phyloP scores from a whole-genome alignment of 495 filamentous ascomycete genomes.

The Ramalina intermedia region DNA sequence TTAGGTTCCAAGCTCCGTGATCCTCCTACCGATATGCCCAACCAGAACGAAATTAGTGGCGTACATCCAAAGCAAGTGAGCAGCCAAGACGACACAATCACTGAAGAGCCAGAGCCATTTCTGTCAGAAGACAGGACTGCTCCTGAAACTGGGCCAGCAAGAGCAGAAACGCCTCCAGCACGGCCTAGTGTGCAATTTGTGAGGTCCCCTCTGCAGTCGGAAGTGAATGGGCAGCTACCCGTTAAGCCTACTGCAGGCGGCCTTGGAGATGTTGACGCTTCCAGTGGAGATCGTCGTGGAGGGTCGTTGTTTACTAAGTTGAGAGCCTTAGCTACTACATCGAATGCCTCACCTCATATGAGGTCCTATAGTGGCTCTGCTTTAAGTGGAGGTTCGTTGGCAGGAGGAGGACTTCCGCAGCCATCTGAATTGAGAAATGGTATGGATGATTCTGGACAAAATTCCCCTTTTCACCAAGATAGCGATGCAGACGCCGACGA shows the following conservation, averaged over 20 bases:
- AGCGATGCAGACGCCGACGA: conserved; percentile 70
- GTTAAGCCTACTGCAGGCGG: conserved; percentile 43
- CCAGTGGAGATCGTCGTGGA: conserved; percentile 34
- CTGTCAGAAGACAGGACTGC: too few species aligned
- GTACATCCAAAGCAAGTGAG: too few species aligned
- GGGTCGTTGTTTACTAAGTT: conserved; percentile 55
- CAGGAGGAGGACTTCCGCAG: conserved; percentile 12
- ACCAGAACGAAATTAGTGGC: too few species aligned
- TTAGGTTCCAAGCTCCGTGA: too few species aligned
- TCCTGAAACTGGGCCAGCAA: conserved; percentile 5
- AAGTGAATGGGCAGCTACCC: conserved; percentile 29
- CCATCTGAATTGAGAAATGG: conserved; percentile 30
- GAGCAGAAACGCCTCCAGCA: conserved; percentile 30
- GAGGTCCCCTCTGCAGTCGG: conserved; percentile 31
- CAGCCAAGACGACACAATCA: too few species aligned
- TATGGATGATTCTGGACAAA: conserved; percentile 33
- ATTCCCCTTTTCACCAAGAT: conserved; percentile 47
- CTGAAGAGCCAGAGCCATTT: too few species aligned
- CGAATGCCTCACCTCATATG: conserved; percentile 27
- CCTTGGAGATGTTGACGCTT: conserved; percentile 36
- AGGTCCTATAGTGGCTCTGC: conserved; percentile 30
- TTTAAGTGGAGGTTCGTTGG: conserved; percentile 9
- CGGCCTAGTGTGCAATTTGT: conserved; percentile 53
- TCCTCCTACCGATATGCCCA: too few species aligned
- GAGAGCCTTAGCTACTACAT: conserved; percentile 38